Evolutionary conservation across 805 yeast species (phyloP).

Genomic region (Lipomyces sp.): DNA sequence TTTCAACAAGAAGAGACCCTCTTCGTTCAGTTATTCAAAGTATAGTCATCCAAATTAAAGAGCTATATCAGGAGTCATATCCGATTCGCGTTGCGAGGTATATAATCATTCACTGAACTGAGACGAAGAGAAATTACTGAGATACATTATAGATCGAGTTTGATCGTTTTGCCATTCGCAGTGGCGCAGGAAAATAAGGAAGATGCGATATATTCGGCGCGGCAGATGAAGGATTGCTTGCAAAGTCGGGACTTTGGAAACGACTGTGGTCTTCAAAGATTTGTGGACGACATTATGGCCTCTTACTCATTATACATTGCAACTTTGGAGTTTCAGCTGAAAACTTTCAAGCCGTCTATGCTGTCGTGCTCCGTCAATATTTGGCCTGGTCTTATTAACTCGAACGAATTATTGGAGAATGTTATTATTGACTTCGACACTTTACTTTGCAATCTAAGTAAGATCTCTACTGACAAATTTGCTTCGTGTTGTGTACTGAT

Average conservation of each 20-base stretch:
- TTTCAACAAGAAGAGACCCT: not conserved
- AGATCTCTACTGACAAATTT: constrained; percentile 2
- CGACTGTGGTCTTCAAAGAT: constrained; percentile 4
- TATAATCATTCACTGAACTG: not conserved
- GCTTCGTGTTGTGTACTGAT: no score
- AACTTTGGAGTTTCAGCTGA: constrained; percentile 8
- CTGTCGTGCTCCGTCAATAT: not conserved
- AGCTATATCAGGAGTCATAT: constrained; percentile 1
- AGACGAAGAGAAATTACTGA: no score
- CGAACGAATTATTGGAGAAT: constrained; percentile 1
- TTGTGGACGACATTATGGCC: constrained; percentile 10
- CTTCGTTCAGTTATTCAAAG: not conserved
- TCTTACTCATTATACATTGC: constrained; percentile 5
- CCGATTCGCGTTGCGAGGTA: constrained; percentile 16
- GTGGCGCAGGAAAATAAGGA: not conserved
- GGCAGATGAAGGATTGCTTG: not conserved
- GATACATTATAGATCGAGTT: constrained; percentile 3
- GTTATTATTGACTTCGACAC: constrained; percentile 5
- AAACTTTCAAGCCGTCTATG: not conserved
- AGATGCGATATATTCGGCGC: not conserved
- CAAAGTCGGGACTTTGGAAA: not conserved
- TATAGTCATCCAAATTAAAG: not conserved
- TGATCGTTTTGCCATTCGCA: constrained; percentile 1
- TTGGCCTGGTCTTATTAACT: constrained; percentile 2
- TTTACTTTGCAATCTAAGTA: no score